A percentile compares a stretch with the other conserved stretches of the same genome.
Evolutionary conservation across 2,329 filamentous ascomycete genomes (phyloP).

Genomic region (Stachybotrys chartarum): DNA sequence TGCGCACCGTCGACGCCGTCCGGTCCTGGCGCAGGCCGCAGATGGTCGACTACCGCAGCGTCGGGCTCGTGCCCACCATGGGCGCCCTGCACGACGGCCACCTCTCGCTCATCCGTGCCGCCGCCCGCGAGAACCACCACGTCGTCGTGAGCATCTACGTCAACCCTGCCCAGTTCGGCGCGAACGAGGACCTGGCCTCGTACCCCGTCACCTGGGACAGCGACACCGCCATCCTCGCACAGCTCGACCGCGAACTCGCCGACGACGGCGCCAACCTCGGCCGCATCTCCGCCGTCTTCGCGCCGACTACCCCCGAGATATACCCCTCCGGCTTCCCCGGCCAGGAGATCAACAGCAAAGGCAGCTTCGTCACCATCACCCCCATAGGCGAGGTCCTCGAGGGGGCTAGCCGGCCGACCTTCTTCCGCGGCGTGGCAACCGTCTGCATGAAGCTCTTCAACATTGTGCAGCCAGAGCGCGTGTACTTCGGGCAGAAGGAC

Average conservation of each 20-base stretch:
- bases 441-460: constrained; percentile 76
- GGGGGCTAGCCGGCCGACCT: constrained; percentile 79
- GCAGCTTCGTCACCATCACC: constrained; percentile 87
- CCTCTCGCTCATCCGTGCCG: constrained; percentile 74
- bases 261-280: constrained; percentile 52
- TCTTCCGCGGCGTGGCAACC: constrained; percentile 93
- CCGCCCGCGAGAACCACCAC: constrained; percentile 75
- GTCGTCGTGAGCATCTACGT: constrained; percentile 92
- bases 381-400: constrained; percentile 77
- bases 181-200: constrained; percentile 76
- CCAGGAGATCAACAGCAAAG: constrained; percentile 67
- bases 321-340: constrained; percentile 75
- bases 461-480: constrained; percentile 53
- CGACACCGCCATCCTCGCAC: constrained; percentile 61
- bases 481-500: constrained; percentile 96
- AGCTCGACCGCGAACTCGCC: constrained; percentile 68
- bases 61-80: constrained; percentile 95
- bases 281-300: constrained; percentile 75
- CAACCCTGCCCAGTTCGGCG: constrained; percentile 93
- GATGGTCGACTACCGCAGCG: constrained; percentile 57
- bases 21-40: constrained; percentile 64
- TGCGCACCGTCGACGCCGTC: constrained; percentile 67
- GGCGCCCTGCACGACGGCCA: constrained; percentile 93
- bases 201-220: constrained; percentile 87
- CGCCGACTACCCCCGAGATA: constrained; percentile 75